Percentiles rank a stretch among this genome's conserved stretches.
These are phyloP conservation scores for Talaromyces sp. DNA, from an alignment of 2,329 filamentous ascomycete species.

Conservation along the genomic window DNA sequence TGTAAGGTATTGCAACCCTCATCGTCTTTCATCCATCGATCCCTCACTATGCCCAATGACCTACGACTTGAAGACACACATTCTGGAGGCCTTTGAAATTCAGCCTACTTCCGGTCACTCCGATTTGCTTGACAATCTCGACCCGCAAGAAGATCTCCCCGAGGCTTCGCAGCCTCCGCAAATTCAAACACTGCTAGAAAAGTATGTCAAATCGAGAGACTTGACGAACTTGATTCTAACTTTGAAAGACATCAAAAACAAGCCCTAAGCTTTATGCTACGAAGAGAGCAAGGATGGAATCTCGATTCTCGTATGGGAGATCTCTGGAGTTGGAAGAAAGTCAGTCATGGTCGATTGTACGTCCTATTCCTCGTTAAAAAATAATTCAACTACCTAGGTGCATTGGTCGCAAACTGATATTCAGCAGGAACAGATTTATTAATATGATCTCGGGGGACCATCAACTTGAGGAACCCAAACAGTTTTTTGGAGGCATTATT, in stretches of 20 bases:
- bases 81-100: background rate
- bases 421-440: background rate
- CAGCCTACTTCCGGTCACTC: background rate
- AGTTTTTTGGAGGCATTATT: background rate
- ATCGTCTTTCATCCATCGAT: background rate
- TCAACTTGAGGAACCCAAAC: background rate
- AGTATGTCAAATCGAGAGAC: background rate
- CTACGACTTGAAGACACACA: background rate
- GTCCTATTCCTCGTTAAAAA: background rate
- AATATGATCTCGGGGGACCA: background rate
- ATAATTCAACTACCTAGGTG: background rate
- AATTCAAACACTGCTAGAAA: background rate
- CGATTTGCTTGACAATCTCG: background rate
- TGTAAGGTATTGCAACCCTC: background rate
- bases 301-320: background rate
- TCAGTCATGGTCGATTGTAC: background rate
- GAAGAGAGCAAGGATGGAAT: background rate
- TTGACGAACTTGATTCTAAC: background rate
- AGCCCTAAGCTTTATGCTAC: background rate
- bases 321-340: background rate
- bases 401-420: background rate
- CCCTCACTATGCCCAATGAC: background rate
- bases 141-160: background rate
- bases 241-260: background rate
- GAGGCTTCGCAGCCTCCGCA: background rate